These are phyloP conservation scores for Puccinia horiana DNA, from an alignment of 1,284 basidiomycete genomes.

Conservation along the genomic window DNA sequence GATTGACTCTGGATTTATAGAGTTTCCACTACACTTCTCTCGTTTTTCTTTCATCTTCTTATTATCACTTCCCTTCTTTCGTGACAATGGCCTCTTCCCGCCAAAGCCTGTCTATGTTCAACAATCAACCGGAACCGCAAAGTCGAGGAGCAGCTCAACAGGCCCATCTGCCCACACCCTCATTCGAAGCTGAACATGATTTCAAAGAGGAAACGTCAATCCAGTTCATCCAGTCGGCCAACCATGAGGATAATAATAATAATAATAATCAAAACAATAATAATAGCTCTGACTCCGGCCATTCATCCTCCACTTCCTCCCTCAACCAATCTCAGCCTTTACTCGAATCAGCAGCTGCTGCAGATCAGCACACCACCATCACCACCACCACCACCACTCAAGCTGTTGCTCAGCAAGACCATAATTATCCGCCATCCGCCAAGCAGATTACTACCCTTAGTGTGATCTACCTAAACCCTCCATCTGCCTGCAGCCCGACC, in stretches of 20 bases:
- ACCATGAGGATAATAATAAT: background rate
- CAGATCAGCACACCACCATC: background rate
- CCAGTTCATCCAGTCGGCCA: background rate
- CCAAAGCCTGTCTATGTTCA: slow-evolving; percentile 1
- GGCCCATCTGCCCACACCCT: background rate
- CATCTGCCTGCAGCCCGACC: background rate
- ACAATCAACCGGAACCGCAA: background rate
- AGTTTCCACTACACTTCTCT: background rate
- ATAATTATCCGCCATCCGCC: background rate
- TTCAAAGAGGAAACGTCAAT: background rate
- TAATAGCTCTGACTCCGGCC: background rate
- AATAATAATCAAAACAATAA: background rate
- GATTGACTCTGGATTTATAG: background rate
- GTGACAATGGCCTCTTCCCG: background rate
- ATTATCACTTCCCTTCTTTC: too few species aligned
- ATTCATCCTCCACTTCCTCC: background rate
- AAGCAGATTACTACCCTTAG: background rate
- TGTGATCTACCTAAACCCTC: background rate
- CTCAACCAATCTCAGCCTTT: background rate
- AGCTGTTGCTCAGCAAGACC: background rate
- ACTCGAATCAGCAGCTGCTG: background rate
- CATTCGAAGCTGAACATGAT: background rate
- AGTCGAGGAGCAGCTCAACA: background rate
- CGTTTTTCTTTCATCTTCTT: background rate
- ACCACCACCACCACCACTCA: background rate